Evolutionary conservation across 495 filamentous ascomycete genomes (phyloP).

Genomic region (Xylaria flabelliformis): DNA sequence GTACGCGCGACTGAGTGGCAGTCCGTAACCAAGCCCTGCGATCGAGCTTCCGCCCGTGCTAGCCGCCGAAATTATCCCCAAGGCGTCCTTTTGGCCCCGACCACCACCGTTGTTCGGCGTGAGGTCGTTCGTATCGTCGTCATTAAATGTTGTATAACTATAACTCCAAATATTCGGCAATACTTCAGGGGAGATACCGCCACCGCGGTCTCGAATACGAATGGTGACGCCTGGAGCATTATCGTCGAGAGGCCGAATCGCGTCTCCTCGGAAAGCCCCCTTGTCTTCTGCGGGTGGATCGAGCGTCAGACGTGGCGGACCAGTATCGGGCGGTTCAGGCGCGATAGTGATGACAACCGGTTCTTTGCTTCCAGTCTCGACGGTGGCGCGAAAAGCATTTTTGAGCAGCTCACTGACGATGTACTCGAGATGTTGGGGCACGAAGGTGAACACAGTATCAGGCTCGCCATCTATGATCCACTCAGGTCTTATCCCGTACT

Average conservation of each 20-base stretch:
- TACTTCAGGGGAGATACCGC: conserved; percentile 84
- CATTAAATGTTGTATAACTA: conserved; percentile 91
- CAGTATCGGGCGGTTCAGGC: conserved; percentile 67
- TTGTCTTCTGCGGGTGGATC: conserved; percentile 68
- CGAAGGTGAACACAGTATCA: conserved; percentile 82
- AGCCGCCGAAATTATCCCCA: conserved; percentile 73
- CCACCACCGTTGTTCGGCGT: conserved; percentile 35
- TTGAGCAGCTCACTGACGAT: conserved; percentile 96
- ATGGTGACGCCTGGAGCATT: conserved; percentile 88
- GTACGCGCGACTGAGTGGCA: conserved; percentile 91
- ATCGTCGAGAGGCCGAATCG: conserved; percentile 63
- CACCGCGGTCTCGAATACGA: conserved; percentile 91
- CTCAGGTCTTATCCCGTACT: conserved; percentile 87
- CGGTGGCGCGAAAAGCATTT: conserved; percentile 91
- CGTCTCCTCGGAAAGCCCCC: conserved; percentile 51
- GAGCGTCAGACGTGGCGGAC: conserved; percentile 64
- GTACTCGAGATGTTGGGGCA: conserved; percentile 95
- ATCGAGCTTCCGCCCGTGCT: conserved; percentile 76
- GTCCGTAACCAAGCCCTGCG: conserved; percentile 86
- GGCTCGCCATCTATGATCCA: conserved; percentile 83
- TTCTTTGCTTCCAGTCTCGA: conserved; percentile 71
- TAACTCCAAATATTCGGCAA: conserved; percentile 93
- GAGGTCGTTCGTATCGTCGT: conserved; percentile 56
- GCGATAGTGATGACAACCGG: conserved; percentile 88
- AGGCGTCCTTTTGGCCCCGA: conserved; percentile 62